Evolutionary conservation across 176 grass and related monocot genomes (phyloP).

Genomic region (Eragrostis nindensis): DNA sequence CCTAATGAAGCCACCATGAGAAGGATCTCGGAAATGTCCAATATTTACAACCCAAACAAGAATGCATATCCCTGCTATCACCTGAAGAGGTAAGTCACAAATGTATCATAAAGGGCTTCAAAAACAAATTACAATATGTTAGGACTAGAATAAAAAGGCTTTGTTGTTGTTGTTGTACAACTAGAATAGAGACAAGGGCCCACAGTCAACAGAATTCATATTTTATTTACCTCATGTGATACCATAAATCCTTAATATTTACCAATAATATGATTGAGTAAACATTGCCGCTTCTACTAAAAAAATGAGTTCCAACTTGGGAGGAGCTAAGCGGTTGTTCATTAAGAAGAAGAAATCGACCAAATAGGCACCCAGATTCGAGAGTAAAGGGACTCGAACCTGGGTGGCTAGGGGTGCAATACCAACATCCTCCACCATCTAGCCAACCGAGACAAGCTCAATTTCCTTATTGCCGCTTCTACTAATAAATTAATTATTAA

Average conservation of each 20-base stretch:
- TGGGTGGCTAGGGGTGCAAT: no score
- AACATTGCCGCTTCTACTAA: background rate
- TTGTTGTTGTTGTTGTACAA: no score
- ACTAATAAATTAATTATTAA: background rate
- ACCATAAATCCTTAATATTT: constrained; percentile 11
- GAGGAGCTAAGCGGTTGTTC: no score
- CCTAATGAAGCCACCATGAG: constrained; percentile 91
- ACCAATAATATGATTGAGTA: background rate
- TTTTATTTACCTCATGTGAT: background rate
- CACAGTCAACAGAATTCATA: background rate
- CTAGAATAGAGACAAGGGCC: background rate
- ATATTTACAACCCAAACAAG: constrained; percentile 99
- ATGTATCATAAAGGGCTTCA: background rate
- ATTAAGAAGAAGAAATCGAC: no score
- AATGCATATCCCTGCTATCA: constrained; percentile 96
- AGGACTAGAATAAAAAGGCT: background rate
- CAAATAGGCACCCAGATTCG: no score
- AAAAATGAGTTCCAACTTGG: no score
- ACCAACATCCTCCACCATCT: no score
- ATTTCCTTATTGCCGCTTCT: no score
- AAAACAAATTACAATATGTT: constrained; percentile 10
- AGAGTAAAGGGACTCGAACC: no score
- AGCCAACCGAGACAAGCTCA: no score
- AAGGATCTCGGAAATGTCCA: constrained; percentile 93
- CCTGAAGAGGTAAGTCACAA: constrained; percentile 51